These are phyloP conservation scores for Boehmeria nivea DNA, from an alignment of 306 rosid species.

Conservation along the genomic window DNA sequence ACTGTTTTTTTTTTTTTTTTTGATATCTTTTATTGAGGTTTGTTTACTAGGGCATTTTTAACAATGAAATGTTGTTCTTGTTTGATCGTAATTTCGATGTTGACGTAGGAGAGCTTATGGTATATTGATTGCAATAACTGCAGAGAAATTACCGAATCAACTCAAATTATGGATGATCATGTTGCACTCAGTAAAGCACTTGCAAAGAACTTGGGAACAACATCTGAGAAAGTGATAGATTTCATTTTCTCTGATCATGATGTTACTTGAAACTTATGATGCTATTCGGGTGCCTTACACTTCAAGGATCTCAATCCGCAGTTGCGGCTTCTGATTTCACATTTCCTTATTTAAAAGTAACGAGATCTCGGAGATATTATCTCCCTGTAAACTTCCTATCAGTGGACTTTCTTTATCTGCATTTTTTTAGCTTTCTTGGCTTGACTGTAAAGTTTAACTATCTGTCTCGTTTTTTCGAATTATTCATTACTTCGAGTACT, in stretches of 20 bases:
- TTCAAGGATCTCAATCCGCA: conserved; percentile 63
- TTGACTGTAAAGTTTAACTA: neutral
- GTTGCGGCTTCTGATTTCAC: conserved; percentile 53
- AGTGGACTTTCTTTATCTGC: conserved; percentile 21
- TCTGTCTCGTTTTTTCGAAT: neutral
- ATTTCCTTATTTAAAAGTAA: conserved; percentile 36
- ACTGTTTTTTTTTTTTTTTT: no score
- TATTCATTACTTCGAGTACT: neutral
- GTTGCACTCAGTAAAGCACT: conserved; percentile 9
- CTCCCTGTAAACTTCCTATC: conserved; percentile 66
- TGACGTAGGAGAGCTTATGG: conserved; percentile 31
- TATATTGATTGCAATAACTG: conserved; percentile 20
- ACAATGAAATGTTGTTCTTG: no score
- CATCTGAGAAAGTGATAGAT: conserved; percentile 19
- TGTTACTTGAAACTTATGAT: conserved; percentile 49
- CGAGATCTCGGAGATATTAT: conserved; percentile 76
- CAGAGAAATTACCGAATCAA: conserved; percentile 11
- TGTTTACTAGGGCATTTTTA: no score
- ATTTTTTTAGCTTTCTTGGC: no score
- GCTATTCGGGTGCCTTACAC: conserved; percentile 52
- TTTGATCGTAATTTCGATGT: conserved; percentile 8
- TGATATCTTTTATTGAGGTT: no score
- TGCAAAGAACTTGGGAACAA: conserved; percentile 21
- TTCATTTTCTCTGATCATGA: conserved; percentile 21
- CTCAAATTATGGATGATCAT: conserved; percentile 12